Conservation (phyloP, 225 moss, liverwort and hornwort genomes). For the Climacium dendroides region DNA sequence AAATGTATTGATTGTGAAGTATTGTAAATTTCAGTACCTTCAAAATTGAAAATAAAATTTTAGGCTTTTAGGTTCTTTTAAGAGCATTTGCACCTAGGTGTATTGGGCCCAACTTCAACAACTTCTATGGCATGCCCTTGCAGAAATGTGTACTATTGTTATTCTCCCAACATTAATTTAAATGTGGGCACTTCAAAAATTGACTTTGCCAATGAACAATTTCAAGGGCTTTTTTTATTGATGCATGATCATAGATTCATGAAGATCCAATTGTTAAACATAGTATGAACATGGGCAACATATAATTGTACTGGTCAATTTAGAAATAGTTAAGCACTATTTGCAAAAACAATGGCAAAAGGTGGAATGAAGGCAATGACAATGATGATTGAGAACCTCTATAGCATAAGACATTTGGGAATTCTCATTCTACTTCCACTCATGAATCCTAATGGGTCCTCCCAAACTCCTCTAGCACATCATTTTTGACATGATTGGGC, state of each 20-base stretch:
- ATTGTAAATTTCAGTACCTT: accelerated
- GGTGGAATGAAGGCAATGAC: neutral
- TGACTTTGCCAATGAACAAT: accelerated
- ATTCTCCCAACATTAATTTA: accelerated
- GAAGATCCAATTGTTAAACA: accelerated
- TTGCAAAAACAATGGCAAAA: accelerated
- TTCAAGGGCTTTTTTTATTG: neutral
- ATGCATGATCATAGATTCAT: accelerated
- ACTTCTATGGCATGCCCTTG: accelerated
- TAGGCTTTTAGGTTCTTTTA: neutral
- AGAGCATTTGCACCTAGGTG: accelerated
- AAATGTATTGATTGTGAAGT: neutral
- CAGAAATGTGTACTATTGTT: accelerated
- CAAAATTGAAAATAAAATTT: neutral
- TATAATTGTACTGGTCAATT: accelerated
- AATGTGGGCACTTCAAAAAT: neutral
- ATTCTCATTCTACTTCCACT: accelerated
- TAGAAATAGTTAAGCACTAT: neutral
- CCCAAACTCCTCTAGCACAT: accelerated
- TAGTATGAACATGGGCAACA: accelerated
- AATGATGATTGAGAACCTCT: neutral
- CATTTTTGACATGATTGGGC: neutral
- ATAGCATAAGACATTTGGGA: accelerated
- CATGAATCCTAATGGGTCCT: too few species aligned
- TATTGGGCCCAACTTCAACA: accelerated